Evolutionary conservation across 306 rosid genomes (phyloP), one percentile per base, ranked within the genome.

Genomic region (Cyclanthera cordifolia): DNA sequence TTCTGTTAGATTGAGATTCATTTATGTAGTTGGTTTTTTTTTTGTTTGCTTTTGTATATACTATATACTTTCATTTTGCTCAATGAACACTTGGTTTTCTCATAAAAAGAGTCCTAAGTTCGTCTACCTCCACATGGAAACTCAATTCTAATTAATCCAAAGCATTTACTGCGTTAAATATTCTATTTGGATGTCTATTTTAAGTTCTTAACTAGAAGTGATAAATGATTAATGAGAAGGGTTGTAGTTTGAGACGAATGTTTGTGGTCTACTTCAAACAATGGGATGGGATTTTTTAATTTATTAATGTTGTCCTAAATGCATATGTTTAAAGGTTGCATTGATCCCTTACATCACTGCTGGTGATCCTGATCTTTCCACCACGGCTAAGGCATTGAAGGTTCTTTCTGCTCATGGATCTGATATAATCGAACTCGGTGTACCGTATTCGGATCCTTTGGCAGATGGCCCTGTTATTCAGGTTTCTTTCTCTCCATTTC

Each of bases 391-490:
- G 81, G 98, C 96, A 71, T 72, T 93, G 81, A 93, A 89, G 84
- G 79, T 93, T 73, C 95, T 93, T 14, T 90, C 90, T 72, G 70
- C 84, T 37, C 80, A 88, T 67, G 98, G 98, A 45, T 89, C 95
- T 2, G 96, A 93, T 85, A 87, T 93, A 75, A 93, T 93, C 43
- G 98, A 93, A 73, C 77, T 93, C 1, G 98, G 98, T 6, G 91
- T 90, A 68, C 98, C 96, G 0, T 93, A 93, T 75, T 89, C 98
- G 12, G 96, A 93, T 80, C 96, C 98, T 73, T 79, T 93, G 83
- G 98, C 98, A 4, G 98, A 93, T 80, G 98, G 98, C 70, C 98
- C 96, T 28, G 96, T 89, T 78, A 93, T 93, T 74, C 98, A 93
- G 99, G 99, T 93, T 75, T 34, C 41, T 5, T 8, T 32, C 95